These are phyloP conservation scores for Tricladium varicosporioides DNA, from an alignment of 2,329 filamentous ascomycete species.

Conservation along the genomic window DNA sequence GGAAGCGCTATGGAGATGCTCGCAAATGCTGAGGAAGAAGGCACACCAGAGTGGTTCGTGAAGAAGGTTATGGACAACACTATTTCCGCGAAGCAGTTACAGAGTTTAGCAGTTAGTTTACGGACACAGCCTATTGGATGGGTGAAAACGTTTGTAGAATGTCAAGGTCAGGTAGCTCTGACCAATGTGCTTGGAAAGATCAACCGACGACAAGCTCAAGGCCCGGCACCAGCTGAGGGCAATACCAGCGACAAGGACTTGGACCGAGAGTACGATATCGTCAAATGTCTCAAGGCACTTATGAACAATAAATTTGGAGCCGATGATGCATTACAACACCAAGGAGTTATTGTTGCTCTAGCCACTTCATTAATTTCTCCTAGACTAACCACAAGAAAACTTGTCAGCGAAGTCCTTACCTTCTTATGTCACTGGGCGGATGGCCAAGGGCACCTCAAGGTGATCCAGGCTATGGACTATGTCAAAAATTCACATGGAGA, in stretches of 20 bases:
- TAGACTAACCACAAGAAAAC: conserved; percentile 84
- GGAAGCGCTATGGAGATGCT: conserved; percentile 67
- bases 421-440: conserved; percentile 95
- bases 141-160: conserved; percentile 96
- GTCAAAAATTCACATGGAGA: conserved; percentile 86
- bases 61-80: conserved; percentile 95
- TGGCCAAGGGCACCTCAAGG: conserved; percentile 85
- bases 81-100: conserved; percentile 86
- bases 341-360: conserved; percentile 85
- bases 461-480: conserved; percentile 88
- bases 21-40: conserved; percentile 85
- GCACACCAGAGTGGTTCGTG: conserved; percentile 97
- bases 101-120: conserved; percentile 89
- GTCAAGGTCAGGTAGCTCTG: conserved; percentile 92
- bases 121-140: conserved; percentile 96
- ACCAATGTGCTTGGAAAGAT: conserved; percentile 93
- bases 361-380: conserved; percentile 85
- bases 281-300: conserved; percentile 93
- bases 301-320: conserved; percentile 99
- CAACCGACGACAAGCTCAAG: conserved; percentile 79
- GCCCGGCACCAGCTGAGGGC: conserved; percentile 52
- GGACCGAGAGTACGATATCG: conserved; percentile 85
- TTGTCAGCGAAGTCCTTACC: conserved; percentile 93
- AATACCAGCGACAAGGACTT: conserved; percentile 63
- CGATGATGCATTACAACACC: conserved; percentile 87